phyloP scores from a whole-genome alignment of 1,284 basidiomycete species.

The Sphagnurus paluster region DNA sequence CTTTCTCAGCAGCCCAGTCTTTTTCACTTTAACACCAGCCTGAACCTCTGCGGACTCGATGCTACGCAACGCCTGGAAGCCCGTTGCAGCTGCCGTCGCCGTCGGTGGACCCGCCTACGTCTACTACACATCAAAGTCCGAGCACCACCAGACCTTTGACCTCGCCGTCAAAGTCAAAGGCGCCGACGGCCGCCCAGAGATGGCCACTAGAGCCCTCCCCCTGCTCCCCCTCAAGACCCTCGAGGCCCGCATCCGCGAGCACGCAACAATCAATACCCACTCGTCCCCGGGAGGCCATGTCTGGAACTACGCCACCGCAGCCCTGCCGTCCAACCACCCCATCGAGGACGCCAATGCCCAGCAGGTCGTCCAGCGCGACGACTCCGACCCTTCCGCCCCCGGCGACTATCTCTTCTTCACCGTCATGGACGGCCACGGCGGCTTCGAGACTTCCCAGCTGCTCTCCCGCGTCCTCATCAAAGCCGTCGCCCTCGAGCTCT shows the following conservation, averaged over 20 bases:
- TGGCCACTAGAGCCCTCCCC: constrained; percentile 52
- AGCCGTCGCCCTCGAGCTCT: constrained; percentile 81
- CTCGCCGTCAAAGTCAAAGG: constrained; percentile 53
- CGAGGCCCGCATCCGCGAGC: constrained; percentile 59
- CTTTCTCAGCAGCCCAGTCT: no score
- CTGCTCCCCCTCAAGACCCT: constrained; percentile 58
- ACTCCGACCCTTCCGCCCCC: constrained; percentile 50
- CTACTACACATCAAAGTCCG: constrained; percentile 37
- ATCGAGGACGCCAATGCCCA: constrained; percentile 86
- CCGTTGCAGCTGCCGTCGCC: constrained; percentile 47
- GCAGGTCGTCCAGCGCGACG: constrained; percentile 68
- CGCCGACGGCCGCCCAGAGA: constrained; percentile 58
- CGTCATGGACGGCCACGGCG: constrained; percentile 93
- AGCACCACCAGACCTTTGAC: constrained; percentile 49
- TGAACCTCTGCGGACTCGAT: no score
- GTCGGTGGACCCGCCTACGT: constrained; percentile 52
- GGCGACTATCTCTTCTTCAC: constrained; percentile 84
- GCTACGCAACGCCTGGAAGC: constrained; percentile 69
- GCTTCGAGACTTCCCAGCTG: constrained; percentile 80
- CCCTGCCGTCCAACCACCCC: constrained; percentile 83
- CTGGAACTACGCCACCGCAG: constrained; percentile 79
- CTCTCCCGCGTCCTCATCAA: constrained; percentile 87
- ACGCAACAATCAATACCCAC: constrained; percentile 47
- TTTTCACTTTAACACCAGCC: no score
- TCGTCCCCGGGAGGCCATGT: constrained; percentile 51